These are phyloP conservation scores for Penicillium sp. DNA, from an alignment of 2,329 filamentous ascomycete genomes.

Conservation along the genomic window DNA sequence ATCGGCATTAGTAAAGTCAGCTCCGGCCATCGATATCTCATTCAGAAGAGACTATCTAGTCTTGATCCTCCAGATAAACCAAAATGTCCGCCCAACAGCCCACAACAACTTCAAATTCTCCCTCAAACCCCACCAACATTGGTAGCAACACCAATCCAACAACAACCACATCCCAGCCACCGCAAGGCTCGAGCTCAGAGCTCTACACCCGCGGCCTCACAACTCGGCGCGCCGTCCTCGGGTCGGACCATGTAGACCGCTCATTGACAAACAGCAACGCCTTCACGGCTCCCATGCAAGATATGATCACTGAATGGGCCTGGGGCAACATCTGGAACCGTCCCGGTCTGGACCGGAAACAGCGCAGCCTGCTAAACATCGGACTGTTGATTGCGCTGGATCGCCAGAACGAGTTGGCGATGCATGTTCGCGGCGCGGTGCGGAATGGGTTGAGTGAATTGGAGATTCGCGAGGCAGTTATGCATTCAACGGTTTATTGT, in stretches of 20 bases:
- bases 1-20: background rate
- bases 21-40: background rate
- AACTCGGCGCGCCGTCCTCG: conserved; percentile 64
- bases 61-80: background rate
- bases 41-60: background rate
- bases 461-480: conserved; percentile 65
- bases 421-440: conserved; percentile 66
- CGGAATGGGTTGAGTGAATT: conserved; percentile 66
- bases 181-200: background rate
- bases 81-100: background rate
- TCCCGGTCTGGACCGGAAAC: conserved; percentile 65
- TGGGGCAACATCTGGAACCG: conserved; percentile 70
- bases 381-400: conserved; percentile 69
- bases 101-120: background rate
- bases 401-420: conserved; percentile 61
- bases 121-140: background rate
- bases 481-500: conserved; percentile 57
- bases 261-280: conserved; percentile 51
- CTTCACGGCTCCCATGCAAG: conserved; percentile 59
- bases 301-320: conserved; percentile 67
- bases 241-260: conserved; percentile 64
- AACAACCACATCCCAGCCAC: background rate
- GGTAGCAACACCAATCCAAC: background rate
- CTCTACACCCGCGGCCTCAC: conserved; percentile 66
- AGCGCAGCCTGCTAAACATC: conserved; percentile 66